Percentiles rank a stretch among this genome's conserved stretches.
These are phyloP conservation scores for Salix brachista DNA, from an alignment of 345 rosid species.

Conservation along the genomic window DNA sequence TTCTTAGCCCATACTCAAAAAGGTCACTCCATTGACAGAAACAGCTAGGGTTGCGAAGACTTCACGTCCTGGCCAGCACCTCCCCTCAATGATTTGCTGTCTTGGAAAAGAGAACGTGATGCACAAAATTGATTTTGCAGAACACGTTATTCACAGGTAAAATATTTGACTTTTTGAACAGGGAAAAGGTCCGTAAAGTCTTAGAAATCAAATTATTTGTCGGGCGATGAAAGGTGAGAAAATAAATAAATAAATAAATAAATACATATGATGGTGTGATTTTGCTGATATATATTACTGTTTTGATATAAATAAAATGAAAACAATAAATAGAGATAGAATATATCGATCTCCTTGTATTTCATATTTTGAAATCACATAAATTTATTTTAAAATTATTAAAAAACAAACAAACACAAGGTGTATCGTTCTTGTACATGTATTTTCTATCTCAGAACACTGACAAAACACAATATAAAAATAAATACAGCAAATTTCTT, in stretches of 20 bases:
- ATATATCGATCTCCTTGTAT: no score
- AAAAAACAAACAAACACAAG: no score
- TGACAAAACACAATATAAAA: no score
- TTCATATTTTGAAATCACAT: no score
- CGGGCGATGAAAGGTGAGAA: neutral
- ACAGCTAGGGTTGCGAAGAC: neutral
- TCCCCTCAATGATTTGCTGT: neutral
- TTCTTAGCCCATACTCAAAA: conserved; percentile 19
- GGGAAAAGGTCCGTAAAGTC: neutral
- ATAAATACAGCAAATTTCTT: no score
- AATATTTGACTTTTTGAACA: neutral
- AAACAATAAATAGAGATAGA: no score
- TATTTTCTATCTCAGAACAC: no score
- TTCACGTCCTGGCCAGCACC: neutral
- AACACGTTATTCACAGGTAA: neutral
- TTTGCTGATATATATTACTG: neutral
- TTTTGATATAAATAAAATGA: no score
- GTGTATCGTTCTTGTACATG: no score
- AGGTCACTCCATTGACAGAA: neutral
- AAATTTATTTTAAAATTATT: no score
- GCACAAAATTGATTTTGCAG: neutral
- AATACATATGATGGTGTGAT: neutral
- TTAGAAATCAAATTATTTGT: neutral
- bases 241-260: neutral
- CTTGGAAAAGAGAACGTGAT: neutral